phyloP scores from a whole-genome alignment of 2,329 filamentous ascomycete genomes.

The Trichoderma sp. region DNA sequence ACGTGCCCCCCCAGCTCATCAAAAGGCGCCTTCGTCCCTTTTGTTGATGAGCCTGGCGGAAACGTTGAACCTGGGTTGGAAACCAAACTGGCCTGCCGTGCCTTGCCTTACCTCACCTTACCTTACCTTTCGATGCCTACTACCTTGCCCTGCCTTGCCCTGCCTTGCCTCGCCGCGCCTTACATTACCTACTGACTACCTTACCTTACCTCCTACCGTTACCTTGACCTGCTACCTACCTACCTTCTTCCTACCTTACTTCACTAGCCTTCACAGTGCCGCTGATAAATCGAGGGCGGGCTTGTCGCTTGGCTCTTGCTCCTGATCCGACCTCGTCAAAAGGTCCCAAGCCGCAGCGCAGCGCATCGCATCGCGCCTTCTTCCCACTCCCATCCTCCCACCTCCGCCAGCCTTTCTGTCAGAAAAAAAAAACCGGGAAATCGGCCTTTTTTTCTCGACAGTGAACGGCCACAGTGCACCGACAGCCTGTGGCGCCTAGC shows the following conservation, averaged over 20 bases:
- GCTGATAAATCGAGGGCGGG: slow-evolving; percentile 37
- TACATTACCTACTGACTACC: no score
- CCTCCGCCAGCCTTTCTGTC: slow-evolving; percentile 32
- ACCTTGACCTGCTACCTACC: no score
- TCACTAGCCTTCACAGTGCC: slow-evolving; percentile 27
- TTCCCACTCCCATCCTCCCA: slow-evolving; percentile 17
- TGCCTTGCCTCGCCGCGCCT: no score
- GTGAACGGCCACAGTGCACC: slow-evolving; percentile 22
- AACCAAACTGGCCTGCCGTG: no score
- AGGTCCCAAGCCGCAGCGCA: slow-evolving; percentile 12
- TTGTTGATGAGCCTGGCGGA: not conserved
- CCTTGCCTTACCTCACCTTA: no score
- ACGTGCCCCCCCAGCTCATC: slow-evolving; percentile 26
- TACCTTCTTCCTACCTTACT: no score
- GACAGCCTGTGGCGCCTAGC: slow-evolving; percentile 16
- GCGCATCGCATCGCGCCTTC: slow-evolving; percentile 28
- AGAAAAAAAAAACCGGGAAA: slow-evolving; percentile 16
- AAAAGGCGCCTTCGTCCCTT: slow-evolving; percentile 31
- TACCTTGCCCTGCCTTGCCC: no score
- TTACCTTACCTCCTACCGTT: no score
- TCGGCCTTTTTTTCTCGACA: not conserved
- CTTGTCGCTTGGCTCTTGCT: slow-evolving; percentile 17
- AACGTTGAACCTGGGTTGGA: slow-evolving; percentile 17
- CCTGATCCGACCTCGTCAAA: slow-evolving; percentile 24
- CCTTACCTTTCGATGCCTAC: no score